Conservation (phyloP, 257 asterid species). For the Anisodus acutangulus region DNA sequence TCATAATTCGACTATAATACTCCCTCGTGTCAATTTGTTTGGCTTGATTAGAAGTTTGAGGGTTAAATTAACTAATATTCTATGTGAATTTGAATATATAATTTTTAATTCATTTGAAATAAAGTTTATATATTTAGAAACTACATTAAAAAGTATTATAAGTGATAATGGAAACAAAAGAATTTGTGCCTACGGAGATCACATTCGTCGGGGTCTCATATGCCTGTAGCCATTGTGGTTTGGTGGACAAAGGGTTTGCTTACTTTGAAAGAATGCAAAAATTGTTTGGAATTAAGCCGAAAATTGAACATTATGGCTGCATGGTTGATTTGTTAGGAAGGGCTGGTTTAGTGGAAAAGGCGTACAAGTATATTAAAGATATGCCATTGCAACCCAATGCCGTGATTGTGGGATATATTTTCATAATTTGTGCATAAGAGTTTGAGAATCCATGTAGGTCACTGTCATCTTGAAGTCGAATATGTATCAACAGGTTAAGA, state of each 20-base stretch:
- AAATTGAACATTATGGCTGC: slow-evolving; percentile 52
- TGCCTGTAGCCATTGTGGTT: slow-evolving; percentile 88
- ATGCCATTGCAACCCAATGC: slow-evolving; percentile 78
- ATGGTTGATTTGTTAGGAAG: slow-evolving; percentile 84
- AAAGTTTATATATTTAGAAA: slow-evolving; percentile 50
- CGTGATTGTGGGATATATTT: slow-evolving; percentile 41
- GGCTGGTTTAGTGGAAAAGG: slow-evolving; percentile 70
- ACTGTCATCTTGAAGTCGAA: not conserved
- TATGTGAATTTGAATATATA: too few species aligned
- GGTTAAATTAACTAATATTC: too few species aligned
- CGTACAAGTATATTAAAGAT: slow-evolving; percentile 59
- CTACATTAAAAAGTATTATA: too few species aligned
- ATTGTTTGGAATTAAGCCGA: slow-evolving; percentile 23
- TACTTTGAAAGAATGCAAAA: slow-evolving; percentile 64
- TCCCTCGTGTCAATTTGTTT: too few species aligned
- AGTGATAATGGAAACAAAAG: slow-evolving; percentile 44
- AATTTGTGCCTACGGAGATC: slow-evolving; percentile 62
- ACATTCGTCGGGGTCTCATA: slow-evolving; percentile 79
- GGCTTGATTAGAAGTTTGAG: too few species aligned
- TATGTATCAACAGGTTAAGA: not conserved
- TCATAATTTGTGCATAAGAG: not conserved
- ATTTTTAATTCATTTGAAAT: too few species aligned
- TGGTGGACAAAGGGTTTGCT: slow-evolving; percentile 70
- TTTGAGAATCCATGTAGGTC: slow-evolving; percentile 12
- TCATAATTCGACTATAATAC: too few species aligned